phyloP scores from a whole-genome alignment of 129 eudicot genomes.

The Solidago caesia region DNA sequence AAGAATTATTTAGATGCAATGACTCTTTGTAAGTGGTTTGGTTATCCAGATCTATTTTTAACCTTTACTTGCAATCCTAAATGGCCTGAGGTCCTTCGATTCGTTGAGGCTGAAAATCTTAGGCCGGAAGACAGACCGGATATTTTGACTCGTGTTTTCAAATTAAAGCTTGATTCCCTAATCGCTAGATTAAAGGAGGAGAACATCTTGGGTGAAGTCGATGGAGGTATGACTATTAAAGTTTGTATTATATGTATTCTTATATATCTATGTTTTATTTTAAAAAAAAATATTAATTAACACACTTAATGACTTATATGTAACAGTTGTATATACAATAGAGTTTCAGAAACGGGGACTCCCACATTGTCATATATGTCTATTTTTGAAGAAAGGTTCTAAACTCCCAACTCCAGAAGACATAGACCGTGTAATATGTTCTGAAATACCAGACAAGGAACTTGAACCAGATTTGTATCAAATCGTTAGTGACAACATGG shows the following conservation, averaged over 20 bases:
- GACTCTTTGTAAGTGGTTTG: background rate
- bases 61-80: background rate
- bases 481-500: background rate
- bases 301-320: background rate
- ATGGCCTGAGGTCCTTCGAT: background rate
- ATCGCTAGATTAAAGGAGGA: background rate
- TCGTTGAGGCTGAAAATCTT: background rate
- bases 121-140: background rate
- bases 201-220: background rate
- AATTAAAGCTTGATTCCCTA: background rate
- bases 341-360: background rate
- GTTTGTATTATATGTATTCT: too few relatives aligned
- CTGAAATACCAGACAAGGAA: background rate
- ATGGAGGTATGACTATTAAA: background rate
- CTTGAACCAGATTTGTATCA: background rate
- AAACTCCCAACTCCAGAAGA: background rate
- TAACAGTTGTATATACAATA: background rate
- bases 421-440: background rate
- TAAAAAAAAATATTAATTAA: fast-evolving
- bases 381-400: background rate
- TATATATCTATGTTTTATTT: background rate
- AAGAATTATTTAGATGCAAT: background rate
- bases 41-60: background rate
- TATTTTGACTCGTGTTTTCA: background rate
- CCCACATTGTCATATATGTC: background rate